A percentile compares a stretch with the other conserved stretches of the same genome.
Evolutionary conservation across 345 rosid species (phyloP).

Genomic region (Arabidopsis thaliana): TAIR10.1 NC_003074.8:20386501-20387000

Average conservation of each 20-base stretch:
- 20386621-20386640: neutral
- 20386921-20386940: slow-evolving; percentile 33
- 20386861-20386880: slow-evolving; percentile 20
- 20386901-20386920: slow-evolving; percentile 18
- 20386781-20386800: slow-evolving; percentile 1
- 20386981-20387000: slow-evolving; percentile 21
- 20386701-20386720: neutral
- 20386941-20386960: slow-evolving; percentile 13
- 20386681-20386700: slow-evolving; percentile 4
- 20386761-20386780: neutral
- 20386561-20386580: neutral
- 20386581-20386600: neutral
- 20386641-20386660: neutral
- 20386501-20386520: too few species aligned
- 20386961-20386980: slow-evolving; percentile 45
- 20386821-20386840: slow-evolving; percentile 45
- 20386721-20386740: neutral
- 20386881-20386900: slow-evolving; percentile 31
- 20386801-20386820: slow-evolving; percentile 27
- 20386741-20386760: slow-evolving; percentile 3
- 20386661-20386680: neutral
- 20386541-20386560: neutral
- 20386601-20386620: neutral
- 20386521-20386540: too few species aligned
- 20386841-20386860: slow-evolving; percentile 15